phyloP scores from a whole-genome alignment of 1,284 basidiomycete genomes.

The Malassezia equina region DNA sequence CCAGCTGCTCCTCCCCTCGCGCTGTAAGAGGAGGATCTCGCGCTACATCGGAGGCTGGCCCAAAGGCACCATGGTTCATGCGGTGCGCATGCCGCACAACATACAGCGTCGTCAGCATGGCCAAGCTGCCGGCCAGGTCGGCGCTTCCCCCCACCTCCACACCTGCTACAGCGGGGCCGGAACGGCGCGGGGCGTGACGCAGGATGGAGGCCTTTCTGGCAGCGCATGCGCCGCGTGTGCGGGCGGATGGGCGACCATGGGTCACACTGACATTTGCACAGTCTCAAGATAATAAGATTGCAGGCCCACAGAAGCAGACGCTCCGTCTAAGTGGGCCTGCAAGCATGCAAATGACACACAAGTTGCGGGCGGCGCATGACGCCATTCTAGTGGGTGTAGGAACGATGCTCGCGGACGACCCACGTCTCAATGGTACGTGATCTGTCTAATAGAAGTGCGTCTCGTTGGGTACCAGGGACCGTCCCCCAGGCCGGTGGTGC shows the following conservation, averaged over 20 bases:
- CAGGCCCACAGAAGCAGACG: constrained; percentile 62
- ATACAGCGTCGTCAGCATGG: constrained; percentile 62
- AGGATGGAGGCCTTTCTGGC: not conserved
- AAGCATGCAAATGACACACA: constrained; percentile 87
- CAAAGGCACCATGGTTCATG: constrained; percentile 35
- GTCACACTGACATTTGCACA: constrained; percentile 86
- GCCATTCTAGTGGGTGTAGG: constrained; percentile 81
- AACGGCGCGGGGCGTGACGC: not conserved
- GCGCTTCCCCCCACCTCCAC: not conserved
- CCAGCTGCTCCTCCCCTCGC: constrained; percentile 65
- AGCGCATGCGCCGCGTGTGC: not conserved
- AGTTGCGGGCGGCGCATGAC: constrained; percentile 65
- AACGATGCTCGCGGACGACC: constrained; percentile 79
- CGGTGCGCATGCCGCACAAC: constrained; percentile 59
- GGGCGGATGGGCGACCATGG: constrained; percentile 12
- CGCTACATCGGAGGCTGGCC: constrained; percentile 54
- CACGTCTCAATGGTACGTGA: constrained; percentile 62
- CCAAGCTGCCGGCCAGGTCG: not conserved
- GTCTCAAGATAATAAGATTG: constrained; percentile 83
- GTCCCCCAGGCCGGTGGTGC: constrained; percentile 66
- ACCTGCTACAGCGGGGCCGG: too few relatives aligned
- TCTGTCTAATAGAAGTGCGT: constrained; percentile 30
- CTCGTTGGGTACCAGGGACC: constrained; percentile 33
- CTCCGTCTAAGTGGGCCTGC: constrained; percentile 71
- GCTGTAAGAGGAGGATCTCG: constrained; percentile 69